Evolutionary conservation across 2,329 filamentous ascomycete genomes (phyloP), one percentile per base, ranked within the genome.

Genomic region (Sclerotinia minor): DNA sequence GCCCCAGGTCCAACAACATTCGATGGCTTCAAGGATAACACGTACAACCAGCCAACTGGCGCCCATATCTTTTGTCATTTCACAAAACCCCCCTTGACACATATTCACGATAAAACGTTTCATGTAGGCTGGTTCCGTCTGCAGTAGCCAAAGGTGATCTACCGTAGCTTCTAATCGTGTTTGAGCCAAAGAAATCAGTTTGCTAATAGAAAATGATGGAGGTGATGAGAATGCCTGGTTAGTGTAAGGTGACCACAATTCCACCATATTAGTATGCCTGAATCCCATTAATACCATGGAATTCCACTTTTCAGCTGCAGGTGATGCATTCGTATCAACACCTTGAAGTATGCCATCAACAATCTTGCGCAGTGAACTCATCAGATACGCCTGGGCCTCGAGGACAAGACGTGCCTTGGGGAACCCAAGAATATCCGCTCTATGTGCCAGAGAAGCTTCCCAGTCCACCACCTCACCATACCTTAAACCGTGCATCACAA

Each of bases 141-240:
- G 69, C 6, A 69, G 17, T 29, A 69, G 44, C 32, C 45, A 68
- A 3, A 71, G 47, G 55, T 71, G 69, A 60, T 71, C 68, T 17
- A 49, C 45, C 0, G 44, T 26, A 15, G 57, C 38, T 47, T 67
- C 35, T 2, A 65, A 4, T 24, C 58, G 53, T 9, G 44, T 38
- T 35, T 58, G 35, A 7, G 57, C 55, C 19, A 70, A 58, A 9
- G 67, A 57, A 4, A 67, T 13, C 11, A 71, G 26, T 19, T 15
- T 13, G 1, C 58, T 4, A 7, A 68, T 38, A 35, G 63, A 53
- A 19, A 71, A 69, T 29, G 24, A 13, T 24, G 69, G 69, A 3
- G 68, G 69, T 7, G 58, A 58, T 32, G 64, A 70, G n/a, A 71
- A 71, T 38, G 69, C 58, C 47, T 71, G 68, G 47, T 71, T 72